phyloP scores from a whole-genome alignment of 2,329 filamentous ascomycete genomes.

The Penicillium corylophilum region DNA sequence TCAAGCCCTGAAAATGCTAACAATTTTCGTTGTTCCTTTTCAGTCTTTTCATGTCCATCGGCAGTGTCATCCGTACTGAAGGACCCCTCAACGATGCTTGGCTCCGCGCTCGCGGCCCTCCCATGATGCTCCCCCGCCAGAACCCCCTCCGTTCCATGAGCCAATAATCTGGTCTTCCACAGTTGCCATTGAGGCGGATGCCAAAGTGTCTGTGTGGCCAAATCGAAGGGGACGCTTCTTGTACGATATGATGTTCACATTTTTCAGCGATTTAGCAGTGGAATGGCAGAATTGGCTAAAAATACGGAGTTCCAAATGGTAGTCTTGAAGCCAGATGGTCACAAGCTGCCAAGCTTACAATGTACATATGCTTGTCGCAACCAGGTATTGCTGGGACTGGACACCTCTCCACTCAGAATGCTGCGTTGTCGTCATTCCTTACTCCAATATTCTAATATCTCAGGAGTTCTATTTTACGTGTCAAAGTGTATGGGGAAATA shows the following conservation, averaged over 20 bases:
- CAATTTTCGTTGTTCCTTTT: conserved; percentile 1
- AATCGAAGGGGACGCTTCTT: conserved; percentile 20
- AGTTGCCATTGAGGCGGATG: conserved; percentile 3
- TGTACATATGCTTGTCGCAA: conserved; percentile 1
- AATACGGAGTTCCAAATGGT: background rate
- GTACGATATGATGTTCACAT: conserved; percentile 32
- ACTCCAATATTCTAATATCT: background rate
- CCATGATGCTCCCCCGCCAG: conserved; percentile 64
- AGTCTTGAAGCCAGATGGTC: background rate
- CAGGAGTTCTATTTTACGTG: background rate
- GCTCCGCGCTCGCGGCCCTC: conserved; percentile 68
- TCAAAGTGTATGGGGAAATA: background rate
- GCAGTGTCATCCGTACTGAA: conserved; percentile 92
- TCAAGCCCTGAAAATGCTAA: background rate
- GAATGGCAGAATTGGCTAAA: background rate
- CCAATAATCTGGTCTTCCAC: conserved; percentile 25
- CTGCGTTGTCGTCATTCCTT: background rate
- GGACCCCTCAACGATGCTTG: conserved; percentile 76
- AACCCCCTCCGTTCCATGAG: conserved; percentile 33
- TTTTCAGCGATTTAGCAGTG: conserved; percentile 14
- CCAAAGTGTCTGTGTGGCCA: conserved; percentile 21
- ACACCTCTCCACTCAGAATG: background rate
- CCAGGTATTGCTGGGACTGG: background rate
- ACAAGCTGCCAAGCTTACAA: background rate
- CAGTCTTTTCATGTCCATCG: conserved; percentile 97